Evolutionary conservation across 768 basidiomycete species (phyloP).

Genomic region (Strobilomyces dryophilus): DNA sequence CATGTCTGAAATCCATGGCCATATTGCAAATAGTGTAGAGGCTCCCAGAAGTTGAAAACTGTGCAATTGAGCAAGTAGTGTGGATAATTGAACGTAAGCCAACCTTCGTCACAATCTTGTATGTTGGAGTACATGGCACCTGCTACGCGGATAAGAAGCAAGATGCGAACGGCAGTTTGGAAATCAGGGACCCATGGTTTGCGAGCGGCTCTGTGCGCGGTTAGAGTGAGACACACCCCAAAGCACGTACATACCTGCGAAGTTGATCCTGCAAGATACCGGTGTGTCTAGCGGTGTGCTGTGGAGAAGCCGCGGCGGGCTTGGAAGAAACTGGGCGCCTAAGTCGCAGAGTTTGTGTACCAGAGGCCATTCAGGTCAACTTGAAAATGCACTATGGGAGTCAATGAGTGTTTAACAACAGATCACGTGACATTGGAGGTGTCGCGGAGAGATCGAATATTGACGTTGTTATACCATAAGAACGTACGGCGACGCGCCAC

Average conservation of each 20-base stretch:
- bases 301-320: constrained; percentile 18
- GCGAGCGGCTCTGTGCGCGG: constrained; percentile 49
- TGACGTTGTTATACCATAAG: background rate
- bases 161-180: constrained; percentile 75
- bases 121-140: constrained; percentile 95
- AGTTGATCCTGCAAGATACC: constrained; percentile 80
- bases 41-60: constrained; percentile 99
- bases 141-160: constrained; percentile 74
- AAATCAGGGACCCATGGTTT: constrained; percentile 86
- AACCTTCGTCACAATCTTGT: constrained; percentile 96
- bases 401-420: background rate
- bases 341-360: constrained; percentile 47
- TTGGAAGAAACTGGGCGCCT: constrained; percentile 39
- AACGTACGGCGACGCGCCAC: background rate
- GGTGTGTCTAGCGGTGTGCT: constrained; percentile 42
- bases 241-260: constrained; percentile 47
- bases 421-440: constrained; percentile 11
- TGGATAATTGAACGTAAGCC: background rate
- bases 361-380: constrained; percentile 36
- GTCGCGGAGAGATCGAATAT: constrained; percentile 5
- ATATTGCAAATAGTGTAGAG: constrained; percentile 83
- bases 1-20: constrained; percentile 96
- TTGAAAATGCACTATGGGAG: background rate
- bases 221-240: constrained; percentile 7
- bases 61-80: background rate